A percentile compares a stretch with the other conserved stretches of the same genome.
phyloP scores from a whole-genome alignment of 495 filamentous ascomycete species.

The Letharia lupina region DNA sequence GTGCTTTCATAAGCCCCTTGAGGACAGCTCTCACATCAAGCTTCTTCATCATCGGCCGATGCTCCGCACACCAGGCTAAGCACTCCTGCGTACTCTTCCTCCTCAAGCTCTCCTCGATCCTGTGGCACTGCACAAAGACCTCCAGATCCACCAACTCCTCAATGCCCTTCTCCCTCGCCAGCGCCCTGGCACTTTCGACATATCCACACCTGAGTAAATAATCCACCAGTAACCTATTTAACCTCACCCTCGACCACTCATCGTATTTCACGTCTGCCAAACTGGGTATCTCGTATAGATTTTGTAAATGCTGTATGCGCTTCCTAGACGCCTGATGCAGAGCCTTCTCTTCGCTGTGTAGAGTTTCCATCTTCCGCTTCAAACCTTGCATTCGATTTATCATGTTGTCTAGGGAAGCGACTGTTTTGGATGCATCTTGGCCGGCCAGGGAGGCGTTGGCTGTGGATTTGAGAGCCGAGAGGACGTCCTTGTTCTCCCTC shows the following conservation, averaged over 20 bases:
- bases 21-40: constrained; percentile 49
- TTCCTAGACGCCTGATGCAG: constrained; percentile 65
- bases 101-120: constrained; percentile 62
- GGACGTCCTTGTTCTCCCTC: constrained; percentile 61
- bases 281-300: constrained; percentile 69
- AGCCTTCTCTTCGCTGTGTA: constrained; percentile 67
- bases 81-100: constrained; percentile 67
- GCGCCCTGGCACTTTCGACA: constrained; percentile 60
- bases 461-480: constrained; percentile 59
- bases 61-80: constrained; percentile 83
- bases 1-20: not conserved
- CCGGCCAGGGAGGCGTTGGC: constrained; percentile 57
- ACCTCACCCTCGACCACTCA: constrained; percentile 68
- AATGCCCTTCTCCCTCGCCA: constrained; percentile 64
- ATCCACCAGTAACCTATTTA: constrained; percentile 82
- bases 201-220: constrained; percentile 82
- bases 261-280: constrained; percentile 92
- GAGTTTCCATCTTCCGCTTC: constrained; percentile 72
- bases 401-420: constrained; percentile 74
- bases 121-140: constrained; percentile 75
- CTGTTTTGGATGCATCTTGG: constrained; percentile 55
- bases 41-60: constrained; percentile 78
- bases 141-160: constrained; percentile 80
- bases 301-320: constrained; percentile 69
- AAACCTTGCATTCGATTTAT: constrained; percentile 72